Conservation (phyloP, 345 rosid species). For the Aurinia saxatilis region DNA sequence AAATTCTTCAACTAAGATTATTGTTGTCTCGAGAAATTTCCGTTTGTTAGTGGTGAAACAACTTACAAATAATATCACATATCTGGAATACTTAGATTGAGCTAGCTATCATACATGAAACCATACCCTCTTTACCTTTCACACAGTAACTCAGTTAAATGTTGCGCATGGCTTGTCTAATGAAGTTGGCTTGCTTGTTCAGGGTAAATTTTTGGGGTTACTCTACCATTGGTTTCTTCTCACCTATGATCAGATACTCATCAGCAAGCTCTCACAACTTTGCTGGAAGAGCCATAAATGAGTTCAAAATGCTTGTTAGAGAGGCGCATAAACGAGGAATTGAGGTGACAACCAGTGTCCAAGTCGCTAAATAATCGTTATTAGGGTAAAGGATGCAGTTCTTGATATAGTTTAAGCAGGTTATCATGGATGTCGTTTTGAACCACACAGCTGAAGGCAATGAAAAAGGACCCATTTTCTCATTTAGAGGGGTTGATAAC, state of each 20-base stretch:
- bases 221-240: constrained; percentile 78
- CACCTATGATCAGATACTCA: constrained; percentile 93
- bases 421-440: constrained; percentile 90
- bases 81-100: background rate
- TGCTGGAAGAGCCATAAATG: constrained; percentile 72
- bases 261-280: constrained; percentile 47
- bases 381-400: constrained; percentile 9
- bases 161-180: constrained; percentile 8
- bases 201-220: constrained; percentile 99
- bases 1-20: constrained; percentile 1
- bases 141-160: constrained; percentile 1
- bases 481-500: constrained; percentile 92
- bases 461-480: constrained; percentile 76
- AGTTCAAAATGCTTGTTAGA: constrained; percentile 73
- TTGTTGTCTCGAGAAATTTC: background rate
- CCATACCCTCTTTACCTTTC: background rate
- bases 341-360: constrained; percentile 51
- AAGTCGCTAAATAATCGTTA: background rate
- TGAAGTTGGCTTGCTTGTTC: constrained; percentile 25
- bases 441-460: constrained; percentile 99
- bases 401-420: constrained; percentile 44
- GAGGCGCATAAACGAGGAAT: constrained; percentile 96
- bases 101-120: constrained; percentile 4
- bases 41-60: background rate
- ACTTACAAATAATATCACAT: background rate